Evolutionary conservation across 495 filamentous ascomycete species (phyloP).

Genomic region (Podospora pseudopauciseta): DNA sequence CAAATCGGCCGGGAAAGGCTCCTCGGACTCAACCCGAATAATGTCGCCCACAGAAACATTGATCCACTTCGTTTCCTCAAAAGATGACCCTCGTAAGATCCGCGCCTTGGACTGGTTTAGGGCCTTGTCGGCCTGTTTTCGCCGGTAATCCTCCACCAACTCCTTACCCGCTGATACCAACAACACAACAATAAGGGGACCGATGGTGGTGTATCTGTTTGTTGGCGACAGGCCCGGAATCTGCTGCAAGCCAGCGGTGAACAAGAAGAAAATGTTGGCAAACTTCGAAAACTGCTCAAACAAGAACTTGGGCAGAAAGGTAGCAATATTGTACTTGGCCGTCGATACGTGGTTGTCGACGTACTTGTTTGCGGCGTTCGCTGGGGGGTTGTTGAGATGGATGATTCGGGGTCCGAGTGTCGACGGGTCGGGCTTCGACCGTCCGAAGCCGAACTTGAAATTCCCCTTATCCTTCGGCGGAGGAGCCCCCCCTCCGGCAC

Average conservation of each 20-base stretch:
- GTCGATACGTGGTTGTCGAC: conserved; percentile 96
- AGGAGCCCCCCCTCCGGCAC: conserved; percentile 29
- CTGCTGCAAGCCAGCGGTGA: conserved; percentile 92
- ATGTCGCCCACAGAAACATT: conserved; percentile 93
- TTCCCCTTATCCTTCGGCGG: conserved; percentile 53
- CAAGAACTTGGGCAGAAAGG: conserved; percentile 96
- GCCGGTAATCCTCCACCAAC: conserved; percentile 86
- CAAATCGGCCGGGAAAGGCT: conserved; percentile 93
- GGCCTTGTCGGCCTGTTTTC: conserved; percentile 79
- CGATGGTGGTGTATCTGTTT: conserved; percentile 93
- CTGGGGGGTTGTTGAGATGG: conserved; percentile 94
- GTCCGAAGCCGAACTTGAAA: conserved; percentile 93
- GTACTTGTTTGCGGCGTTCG: conserved; percentile 83
- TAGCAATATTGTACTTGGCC: conserved; percentile 92
- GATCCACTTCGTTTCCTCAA: conserved; percentile 87
- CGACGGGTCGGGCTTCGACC: conserved; percentile 80
- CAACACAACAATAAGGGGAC: conserved; percentile 82
- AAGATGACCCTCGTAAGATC: conserved; percentile 78
- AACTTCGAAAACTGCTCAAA: conserved; percentile 99
- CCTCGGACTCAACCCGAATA: conserved; percentile 89
- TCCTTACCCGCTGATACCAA: conserved; percentile 94
- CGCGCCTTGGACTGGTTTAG: conserved; percentile 86
- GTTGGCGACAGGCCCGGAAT: conserved; percentile 94
- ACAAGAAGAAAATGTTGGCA: conserved; percentile 98
- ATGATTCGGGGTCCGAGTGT: conserved; percentile 90